Conservation (phyloP, 805 yeast species). For the Lipomyces yamadae region DNA sequence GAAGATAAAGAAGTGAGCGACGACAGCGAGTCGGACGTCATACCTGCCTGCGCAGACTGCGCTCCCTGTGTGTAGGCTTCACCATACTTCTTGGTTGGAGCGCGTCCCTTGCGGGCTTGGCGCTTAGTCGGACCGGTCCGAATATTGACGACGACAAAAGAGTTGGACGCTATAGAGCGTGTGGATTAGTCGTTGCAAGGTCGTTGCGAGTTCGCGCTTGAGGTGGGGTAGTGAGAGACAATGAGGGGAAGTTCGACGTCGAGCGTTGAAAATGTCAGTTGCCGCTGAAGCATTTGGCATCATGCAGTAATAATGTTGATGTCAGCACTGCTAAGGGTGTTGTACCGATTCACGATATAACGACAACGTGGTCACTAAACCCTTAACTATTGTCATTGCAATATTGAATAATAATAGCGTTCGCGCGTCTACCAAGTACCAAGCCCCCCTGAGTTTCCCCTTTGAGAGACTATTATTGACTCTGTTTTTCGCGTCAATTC, state of each 20-base stretch:
- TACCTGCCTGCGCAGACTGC: slow-evolving; percentile 5
- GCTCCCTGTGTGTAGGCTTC: slow-evolving; percentile 3
- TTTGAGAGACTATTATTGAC: not conserved
- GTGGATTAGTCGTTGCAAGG: not conserved
- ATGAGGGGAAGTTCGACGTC: not conserved
- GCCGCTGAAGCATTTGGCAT: not conserved
- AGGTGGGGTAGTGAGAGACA: not conserved
- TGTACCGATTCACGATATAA: not conserved
- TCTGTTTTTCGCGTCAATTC: not conserved
- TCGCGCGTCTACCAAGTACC: not conserved
- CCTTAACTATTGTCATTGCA: not conserved
- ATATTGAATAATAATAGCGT: not conserved
- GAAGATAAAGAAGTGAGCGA: slow-evolving; percentile 50
- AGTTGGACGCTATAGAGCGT: slow-evolving; percentile 8
- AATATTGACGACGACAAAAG: slow-evolving; percentile 28
- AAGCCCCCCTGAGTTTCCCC: not conserved
- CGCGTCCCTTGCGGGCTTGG: slow-evolving; percentile 41
- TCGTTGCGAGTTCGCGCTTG: not conserved
- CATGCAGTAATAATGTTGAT: not conserved
- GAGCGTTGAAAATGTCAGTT: not conserved
- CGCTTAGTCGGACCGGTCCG: slow-evolving; percentile 39
- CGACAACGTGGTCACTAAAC: not conserved
- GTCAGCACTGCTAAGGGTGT: not conserved
- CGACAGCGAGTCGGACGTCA: slow-evolving; percentile 13
- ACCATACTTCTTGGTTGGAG: slow-evolving; percentile 38